Conservation (phyloP, 2,329 filamentous ascomycete genomes). For the Arachnomyces sp. region DNA sequence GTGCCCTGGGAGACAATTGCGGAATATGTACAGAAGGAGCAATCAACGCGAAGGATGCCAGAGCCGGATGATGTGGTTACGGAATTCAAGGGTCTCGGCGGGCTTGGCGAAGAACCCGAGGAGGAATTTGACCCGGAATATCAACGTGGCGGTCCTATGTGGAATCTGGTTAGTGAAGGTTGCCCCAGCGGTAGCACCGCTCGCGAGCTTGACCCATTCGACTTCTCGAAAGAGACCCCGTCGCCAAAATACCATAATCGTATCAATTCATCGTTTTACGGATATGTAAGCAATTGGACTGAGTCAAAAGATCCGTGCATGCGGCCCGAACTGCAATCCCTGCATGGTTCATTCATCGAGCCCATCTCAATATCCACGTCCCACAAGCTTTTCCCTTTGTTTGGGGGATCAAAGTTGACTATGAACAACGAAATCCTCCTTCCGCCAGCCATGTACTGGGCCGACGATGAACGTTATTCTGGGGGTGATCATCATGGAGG, state of each 20-base stretch:
- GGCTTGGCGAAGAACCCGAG: neutral
- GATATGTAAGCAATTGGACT: conserved; percentile 44
- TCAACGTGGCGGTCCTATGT: conserved; percentile 26
- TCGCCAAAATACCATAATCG: conserved; percentile 21
- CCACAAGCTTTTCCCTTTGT: conserved; percentile 40
- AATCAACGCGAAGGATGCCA: conserved; percentile 20
- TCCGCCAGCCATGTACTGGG: conserved; percentile 45
- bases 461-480: conserved; percentile 35
- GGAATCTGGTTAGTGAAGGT: conserved; percentile 35
- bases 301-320: conserved; percentile 38
- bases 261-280: conserved; percentile 30
- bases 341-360: conserved; percentile 44
- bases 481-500: conserved; percentile 32
- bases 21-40: conserved; percentile 28
- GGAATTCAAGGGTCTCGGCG: conserved; percentile 12
- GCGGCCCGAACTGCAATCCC: conserved; percentile 37
- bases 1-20: conserved; percentile 42
- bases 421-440: conserved; percentile 48
- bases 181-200: conserved; percentile 23
- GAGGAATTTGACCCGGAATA: conserved; percentile 9
- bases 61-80: conserved; percentile 22
- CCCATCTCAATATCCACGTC: conserved; percentile 41
- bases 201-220: conserved; percentile 22
- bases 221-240: conserved; percentile 23
- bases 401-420: conserved; percentile 43